Evolutionary conservation across 2,329 filamentous ascomycete genomes (phyloP).

Genomic region (Aspergillus latus): DNA sequence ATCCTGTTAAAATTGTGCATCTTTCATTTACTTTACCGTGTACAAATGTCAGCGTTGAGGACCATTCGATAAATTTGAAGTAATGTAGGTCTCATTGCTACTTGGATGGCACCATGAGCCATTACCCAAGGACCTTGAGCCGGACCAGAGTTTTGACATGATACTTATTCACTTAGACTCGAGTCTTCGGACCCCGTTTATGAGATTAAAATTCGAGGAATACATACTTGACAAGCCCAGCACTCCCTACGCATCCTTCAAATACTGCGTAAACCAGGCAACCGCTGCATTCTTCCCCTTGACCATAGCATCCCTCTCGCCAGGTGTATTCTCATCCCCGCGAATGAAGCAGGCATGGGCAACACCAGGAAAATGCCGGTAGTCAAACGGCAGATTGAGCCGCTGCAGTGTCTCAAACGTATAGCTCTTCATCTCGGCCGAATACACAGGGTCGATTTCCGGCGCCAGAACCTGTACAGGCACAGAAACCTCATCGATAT

Average conservation of each 20-base stretch:
- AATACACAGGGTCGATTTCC: constrained; percentile 48
- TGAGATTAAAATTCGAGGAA: no score
- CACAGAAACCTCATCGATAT: constrained; percentile 49
- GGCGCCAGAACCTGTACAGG: constrained; percentile 56
- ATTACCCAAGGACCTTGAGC: no score
- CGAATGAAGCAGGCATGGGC: constrained; percentile 49
- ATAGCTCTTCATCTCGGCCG: constrained; percentile 49
- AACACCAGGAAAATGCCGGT: constrained; percentile 53
- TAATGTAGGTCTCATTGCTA: no score
- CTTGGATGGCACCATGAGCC: no score
- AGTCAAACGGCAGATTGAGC: constrained; percentile 48
- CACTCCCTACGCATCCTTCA: background rate
- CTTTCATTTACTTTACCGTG: no score
- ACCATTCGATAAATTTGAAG: no score
- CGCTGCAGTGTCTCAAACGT: constrained; percentile 42
- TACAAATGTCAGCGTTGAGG: no score
- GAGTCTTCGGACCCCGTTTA: no score
- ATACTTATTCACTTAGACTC: no score
- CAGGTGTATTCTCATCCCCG: constrained; percentile 40
- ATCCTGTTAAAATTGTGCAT: no score
- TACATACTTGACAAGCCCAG: no score
- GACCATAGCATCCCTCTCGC: constrained; percentile 48
- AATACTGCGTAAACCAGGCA: constrained; percentile 41
- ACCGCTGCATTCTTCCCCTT: constrained; percentile 52
- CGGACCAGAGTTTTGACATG: no score